Evolutionary conservation across 2,329 filamentous ascomycete species (phyloP), one percentile per base, ranked within the genome.

Genomic region (Pseudogymnoascus sp.): DNA sequence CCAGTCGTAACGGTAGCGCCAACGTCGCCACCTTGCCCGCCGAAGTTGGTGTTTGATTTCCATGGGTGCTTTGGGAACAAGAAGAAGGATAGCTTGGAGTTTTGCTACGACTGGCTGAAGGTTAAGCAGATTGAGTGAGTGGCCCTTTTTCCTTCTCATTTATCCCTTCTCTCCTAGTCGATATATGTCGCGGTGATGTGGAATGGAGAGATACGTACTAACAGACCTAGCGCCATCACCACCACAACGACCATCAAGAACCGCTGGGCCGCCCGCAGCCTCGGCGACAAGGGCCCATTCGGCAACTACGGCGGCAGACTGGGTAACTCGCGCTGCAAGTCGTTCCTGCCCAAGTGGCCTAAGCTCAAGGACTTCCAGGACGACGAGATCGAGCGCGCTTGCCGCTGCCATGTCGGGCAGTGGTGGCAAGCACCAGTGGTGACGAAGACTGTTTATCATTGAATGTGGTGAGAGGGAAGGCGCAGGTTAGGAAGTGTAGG

Each of bases 301-400:
- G 46, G 46, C n/a, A 31, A 56, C 26, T 56, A 56, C 46, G 46
- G 46, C 24, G 46, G 46, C 8, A 56, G 46, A 8, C 8, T 56
- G 2, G 46, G 46, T 12, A 56, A 56, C 46, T 33, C 46, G 46
- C 46, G 46, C 46, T 56, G 46, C 46, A 31, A 56, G 46, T 12
- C 26, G 8, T 56, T 19, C 46, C 26, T 56, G 26, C 46, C 46
- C 26, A 31, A 56, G 46, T 56, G 46, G 46, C 46, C 46, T n/a
- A 56, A 56, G 46, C 46, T 56, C 46, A 56, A 56, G 46, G 46
- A 56, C 46, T 56, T 56, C 46, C 46, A 56, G 46, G 46, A 56
- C 8, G 46, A 56, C 46, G 46, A 56, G 46, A 33, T 56, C 5
- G 46, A 56, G 46, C 46, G 46, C 46, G 46, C 46, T 12, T 56